Conservation (phyloP, 768 basidiomycete genomes). For the Pulveroboletus sp. region DNA sequence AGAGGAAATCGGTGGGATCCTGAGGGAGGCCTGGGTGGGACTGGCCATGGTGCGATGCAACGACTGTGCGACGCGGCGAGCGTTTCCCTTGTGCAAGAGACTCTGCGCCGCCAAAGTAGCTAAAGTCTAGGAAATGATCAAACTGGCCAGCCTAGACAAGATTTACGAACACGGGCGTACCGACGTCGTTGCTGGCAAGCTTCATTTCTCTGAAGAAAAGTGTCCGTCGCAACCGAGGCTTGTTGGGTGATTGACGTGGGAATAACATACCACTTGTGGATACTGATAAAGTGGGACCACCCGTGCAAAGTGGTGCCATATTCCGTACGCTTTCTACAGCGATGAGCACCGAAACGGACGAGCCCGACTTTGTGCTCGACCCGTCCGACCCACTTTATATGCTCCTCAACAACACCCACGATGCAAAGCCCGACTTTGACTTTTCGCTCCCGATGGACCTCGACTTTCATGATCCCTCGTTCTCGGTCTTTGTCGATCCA, state of each 20-base stretch:
- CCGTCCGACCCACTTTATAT: slow-evolving; percentile 58
- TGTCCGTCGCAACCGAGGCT: not conserved
- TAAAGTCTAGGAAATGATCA: slow-evolving; percentile 53
- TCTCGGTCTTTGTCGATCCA: slow-evolving; percentile 60
- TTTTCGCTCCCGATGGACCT: slow-evolving; percentile 52
- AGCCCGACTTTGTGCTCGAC: slow-evolving; percentile 47
- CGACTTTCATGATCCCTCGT: slow-evolving; percentile 48
- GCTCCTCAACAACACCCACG: slow-evolving; percentile 46
- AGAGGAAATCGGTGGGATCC: slow-evolving; percentile 86
- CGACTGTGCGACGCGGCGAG: slow-evolving; percentile 50
- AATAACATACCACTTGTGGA: slow-evolving; percentile 20
- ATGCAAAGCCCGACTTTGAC: slow-evolving; percentile 35
- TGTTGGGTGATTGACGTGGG: slow-evolving; percentile 17
- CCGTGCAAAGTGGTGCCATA: slow-evolving; percentile 25
- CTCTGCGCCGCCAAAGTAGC: slow-evolving; percentile 82
- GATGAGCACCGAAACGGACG: slow-evolving; percentile 20
- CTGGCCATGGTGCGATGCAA: slow-evolving; percentile 41
- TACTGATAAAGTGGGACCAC: slow-evolving; percentile 21
- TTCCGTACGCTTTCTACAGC: not conserved
- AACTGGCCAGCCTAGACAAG: not conserved
- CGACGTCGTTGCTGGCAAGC: slow-evolving; percentile 12
- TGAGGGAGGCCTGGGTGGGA: slow-evolving; percentile 55
- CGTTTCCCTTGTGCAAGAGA: slow-evolving; percentile 56
- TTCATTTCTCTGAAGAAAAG: slow-evolving; percentile 16
- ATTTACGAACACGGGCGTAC: slow-evolving; percentile 9